Conservation (phyloP, 139 green algal genomes). For the Coccomyxa sp. region DNA sequence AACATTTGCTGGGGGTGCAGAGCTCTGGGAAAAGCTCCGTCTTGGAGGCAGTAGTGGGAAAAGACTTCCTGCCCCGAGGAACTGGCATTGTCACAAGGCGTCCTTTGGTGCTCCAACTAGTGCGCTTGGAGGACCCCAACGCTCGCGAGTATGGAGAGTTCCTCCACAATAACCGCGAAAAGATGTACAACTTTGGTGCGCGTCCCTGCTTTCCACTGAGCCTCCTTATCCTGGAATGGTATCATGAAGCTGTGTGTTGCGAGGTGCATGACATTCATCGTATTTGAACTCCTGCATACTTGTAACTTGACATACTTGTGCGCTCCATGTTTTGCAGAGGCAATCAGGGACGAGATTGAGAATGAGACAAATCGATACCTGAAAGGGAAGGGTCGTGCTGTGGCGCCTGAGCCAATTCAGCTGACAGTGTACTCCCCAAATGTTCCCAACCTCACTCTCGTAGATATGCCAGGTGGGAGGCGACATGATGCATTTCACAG, state of each 20-base stretch:
- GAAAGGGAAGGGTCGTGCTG: slow-evolving; percentile 57
- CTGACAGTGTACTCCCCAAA: slow-evolving; percentile 85
- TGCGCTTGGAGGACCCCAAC: slow-evolving; percentile 69
- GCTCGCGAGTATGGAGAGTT: slow-evolving; percentile 88
- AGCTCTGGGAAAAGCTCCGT: slow-evolving; percentile 91
- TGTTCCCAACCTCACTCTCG: slow-evolving; percentile 89
- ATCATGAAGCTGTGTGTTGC: neutral
- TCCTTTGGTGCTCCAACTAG: slow-evolving; percentile 88
- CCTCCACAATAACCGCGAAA: slow-evolving; percentile 68
- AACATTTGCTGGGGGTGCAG: slow-evolving; percentile 38
- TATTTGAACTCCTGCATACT: too few relatives aligned
- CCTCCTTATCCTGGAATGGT: neutral
- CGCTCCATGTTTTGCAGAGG: slow-evolving; percentile 39
- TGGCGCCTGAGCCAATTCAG: slow-evolving; percentile 92
- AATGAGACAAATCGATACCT: slow-evolving; percentile 84
- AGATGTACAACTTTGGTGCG: slow-evolving; percentile 81
- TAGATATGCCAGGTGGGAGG: slow-evolving; percentile 87
- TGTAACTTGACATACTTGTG: neutral
- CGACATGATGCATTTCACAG: neutral
- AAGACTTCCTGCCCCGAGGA: slow-evolving; percentile 89
- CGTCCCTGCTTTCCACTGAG: neutral
- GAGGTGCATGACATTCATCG: too few relatives aligned
- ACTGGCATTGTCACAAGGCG: slow-evolving; percentile 91
- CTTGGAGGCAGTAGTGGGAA: slow-evolving; percentile 91
- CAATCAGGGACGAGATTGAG: slow-evolving; percentile 88